phyloP scores from a whole-genome alignment of 139 green algal species.

The Tetraselmis chui region DNA sequence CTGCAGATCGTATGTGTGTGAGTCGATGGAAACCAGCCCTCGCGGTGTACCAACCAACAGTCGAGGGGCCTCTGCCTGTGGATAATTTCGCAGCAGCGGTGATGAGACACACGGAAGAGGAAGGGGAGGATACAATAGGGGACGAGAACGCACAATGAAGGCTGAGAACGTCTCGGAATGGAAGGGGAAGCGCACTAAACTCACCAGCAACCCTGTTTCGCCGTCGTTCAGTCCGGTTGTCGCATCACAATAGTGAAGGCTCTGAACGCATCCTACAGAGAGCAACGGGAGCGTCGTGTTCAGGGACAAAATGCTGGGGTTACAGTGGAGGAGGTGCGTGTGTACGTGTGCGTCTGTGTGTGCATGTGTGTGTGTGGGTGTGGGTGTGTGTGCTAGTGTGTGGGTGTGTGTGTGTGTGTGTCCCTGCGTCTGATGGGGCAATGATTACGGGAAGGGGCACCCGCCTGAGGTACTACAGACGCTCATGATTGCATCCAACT shows the following conservation, averaged over 20 bases:
- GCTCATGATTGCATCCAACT: not conserved
- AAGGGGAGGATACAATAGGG: not conserved
- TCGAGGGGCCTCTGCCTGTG: not conserved
- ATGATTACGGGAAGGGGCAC: too few relatives aligned
- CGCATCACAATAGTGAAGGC: not conserved
- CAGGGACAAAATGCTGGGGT: too few relatives aligned
- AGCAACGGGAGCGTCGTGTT: too few relatives aligned
- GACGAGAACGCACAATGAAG: not conserved
- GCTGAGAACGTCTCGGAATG: too few relatives aligned
- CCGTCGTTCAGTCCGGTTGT: not conserved
- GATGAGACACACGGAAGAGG: not conserved
- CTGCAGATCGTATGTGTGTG: constrained; percentile 10
- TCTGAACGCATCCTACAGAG: not conserved
- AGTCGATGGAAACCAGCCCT: not conserved
- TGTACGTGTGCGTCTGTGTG: too few relatives aligned
- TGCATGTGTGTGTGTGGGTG: too few relatives aligned
- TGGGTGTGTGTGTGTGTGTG: too few relatives aligned
- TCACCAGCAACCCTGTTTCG: not conserved
- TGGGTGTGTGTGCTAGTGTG: too few relatives aligned
- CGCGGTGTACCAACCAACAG: not conserved
- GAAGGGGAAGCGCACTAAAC: too few relatives aligned
- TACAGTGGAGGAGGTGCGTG: too few relatives aligned
- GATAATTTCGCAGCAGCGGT: too few relatives aligned
- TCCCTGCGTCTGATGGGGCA: too few relatives aligned
- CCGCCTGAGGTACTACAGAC: not conserved